Percentiles rank a stretch among this genome's conserved stretches.
Evolutionary conservation across 345 rosid species (phyloP).

Genomic region (Sisymbrium altissimum): DNA sequence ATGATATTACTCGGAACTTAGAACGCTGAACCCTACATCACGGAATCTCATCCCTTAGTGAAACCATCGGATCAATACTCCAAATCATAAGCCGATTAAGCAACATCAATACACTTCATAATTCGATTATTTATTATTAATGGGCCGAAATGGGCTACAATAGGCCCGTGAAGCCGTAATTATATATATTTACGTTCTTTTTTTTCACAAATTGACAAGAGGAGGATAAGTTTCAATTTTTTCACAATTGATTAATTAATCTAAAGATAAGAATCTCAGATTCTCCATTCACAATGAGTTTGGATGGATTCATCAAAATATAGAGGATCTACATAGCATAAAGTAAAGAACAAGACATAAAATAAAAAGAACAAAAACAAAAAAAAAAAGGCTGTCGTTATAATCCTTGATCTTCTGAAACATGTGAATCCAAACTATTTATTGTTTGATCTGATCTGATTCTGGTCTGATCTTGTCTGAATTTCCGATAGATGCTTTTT

Average conservation of each 20-base stretch:
- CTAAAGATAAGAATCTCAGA: neutral
- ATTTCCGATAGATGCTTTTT: neutral
- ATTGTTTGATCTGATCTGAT: conserved; percentile 10
- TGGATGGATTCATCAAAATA: conserved; percentile 3
- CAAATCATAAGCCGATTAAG: neutral
- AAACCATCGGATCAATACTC: neutral
- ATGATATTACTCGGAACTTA: neutral
- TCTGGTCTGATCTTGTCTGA: conserved; percentile 12
- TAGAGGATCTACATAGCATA: neutral
- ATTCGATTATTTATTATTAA: too few species aligned
- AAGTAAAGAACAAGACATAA: neutral
- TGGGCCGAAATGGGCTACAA: neutral
- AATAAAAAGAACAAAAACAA: too few species aligned
- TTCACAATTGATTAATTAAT: neutral
- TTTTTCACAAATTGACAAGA: neutral
- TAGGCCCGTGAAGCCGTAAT: neutral
- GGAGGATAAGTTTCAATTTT: too few species aligned
- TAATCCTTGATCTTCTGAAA: conserved; percentile 11
- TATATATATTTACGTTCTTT: neutral
- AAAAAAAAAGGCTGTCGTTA: neutral
- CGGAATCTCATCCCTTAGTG: too few species aligned
- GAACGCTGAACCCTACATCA: neutral
- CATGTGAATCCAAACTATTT: conserved; percentile 9
- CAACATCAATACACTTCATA: neutral
- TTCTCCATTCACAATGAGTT: conserved; percentile 3